phyloP scores from a whole-genome alignment of 805 yeast species.

The Suhomyces xylopsoci region DNA sequence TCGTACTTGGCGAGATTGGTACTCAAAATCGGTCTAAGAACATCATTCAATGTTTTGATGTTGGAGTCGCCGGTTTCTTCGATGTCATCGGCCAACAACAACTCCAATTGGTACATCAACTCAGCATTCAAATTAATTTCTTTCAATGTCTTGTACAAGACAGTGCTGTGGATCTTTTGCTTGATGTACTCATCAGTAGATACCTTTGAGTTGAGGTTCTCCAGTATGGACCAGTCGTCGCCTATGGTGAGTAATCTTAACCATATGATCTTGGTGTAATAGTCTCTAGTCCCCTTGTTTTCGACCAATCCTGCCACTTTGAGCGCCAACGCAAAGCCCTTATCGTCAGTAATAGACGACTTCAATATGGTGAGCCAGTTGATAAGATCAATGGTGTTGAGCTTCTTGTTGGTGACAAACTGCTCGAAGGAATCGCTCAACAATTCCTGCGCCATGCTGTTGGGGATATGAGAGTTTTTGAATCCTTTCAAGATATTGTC shows the following conservation, averaged over 20 bases:
- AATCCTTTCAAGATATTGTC: conserved; percentile 22
- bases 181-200: conserved; percentile 39
- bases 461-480: conserved; percentile 12
- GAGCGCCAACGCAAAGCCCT: conserved; percentile 44
- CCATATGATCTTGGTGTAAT: conserved; percentile 45
- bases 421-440: conserved; percentile 22
- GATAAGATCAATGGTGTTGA: conserved; percentile 46
- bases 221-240: conserved; percentile 51
- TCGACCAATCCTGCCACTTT: conserved; percentile 44
- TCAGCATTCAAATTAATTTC: conserved; percentile 7
- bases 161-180: conserved; percentile 38
- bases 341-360: conserved; percentile 17
- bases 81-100: conserved; percentile 8
- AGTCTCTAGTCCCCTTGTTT: conserved; percentile 22
- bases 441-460: conserved; percentile 10
- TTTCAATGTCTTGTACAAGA: conserved; percentile 42
- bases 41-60: background rate
- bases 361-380: conserved; percentile 50
- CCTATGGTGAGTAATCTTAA: conserved; percentile 48
- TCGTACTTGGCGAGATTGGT: conserved; percentile 5
- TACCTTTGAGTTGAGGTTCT: conserved; percentile 27
- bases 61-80: conserved; percentile 6
- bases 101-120: conserved; percentile 12
- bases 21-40: conserved; percentile 2
- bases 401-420: conserved; percentile 35